Evolutionary conservation across 176 grass and related monocot genomes (phyloP), one percentile per base, ranked within the genome.

Genomic region (Zoysia pacifica): DNA sequence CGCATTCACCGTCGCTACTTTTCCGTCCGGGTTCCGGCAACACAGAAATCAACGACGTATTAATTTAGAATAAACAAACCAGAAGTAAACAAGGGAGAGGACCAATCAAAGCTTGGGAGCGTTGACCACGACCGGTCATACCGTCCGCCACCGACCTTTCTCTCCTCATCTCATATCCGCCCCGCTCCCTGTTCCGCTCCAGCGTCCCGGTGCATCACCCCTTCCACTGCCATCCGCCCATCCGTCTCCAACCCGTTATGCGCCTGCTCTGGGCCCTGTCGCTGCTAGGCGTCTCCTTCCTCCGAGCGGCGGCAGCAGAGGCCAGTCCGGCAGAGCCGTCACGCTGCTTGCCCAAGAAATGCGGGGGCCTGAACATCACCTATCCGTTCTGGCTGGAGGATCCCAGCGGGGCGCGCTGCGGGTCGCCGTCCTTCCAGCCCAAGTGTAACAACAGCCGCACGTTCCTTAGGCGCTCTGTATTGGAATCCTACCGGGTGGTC

Each of bases 331-430:
- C 60, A 6, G 6, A 41, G 0, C 11, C 10, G 2, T 47, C 73
- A 42, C 7, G 67, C 11, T 84, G 81, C 81, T 35, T 8, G 47
- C 86, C 70, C 0, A 80, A n/a, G 81, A 0, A 0, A 2, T 88
- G 81, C 76, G 47, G 70, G 2, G 7, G 0, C 1, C 70, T 84
- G 2, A 55, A 10, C 39, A 42, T 84, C 28, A 2, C 62, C 5
- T 83, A 83, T 52, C 80, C 86, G 44, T 88, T 88, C 81, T 88
- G 86, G 86, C 44, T 83, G 37, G 68, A 83, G 2, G 75, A 88
- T 61, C 45, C 62, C 38, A 45, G 53, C 19, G 1, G 2, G 7
- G 44, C 51, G 52, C 4, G 51, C 12, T 88, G 86, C 86, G 86
- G 86, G 0, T 13, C 76, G 1, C 69, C 46, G 54, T 4, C 75